Percentiles rank a stretch among this genome's conserved stretches.
phyloP scores from a whole-genome alignment of 805 yeast genomes.

The Saccharomycopsis amapae region DNA sequence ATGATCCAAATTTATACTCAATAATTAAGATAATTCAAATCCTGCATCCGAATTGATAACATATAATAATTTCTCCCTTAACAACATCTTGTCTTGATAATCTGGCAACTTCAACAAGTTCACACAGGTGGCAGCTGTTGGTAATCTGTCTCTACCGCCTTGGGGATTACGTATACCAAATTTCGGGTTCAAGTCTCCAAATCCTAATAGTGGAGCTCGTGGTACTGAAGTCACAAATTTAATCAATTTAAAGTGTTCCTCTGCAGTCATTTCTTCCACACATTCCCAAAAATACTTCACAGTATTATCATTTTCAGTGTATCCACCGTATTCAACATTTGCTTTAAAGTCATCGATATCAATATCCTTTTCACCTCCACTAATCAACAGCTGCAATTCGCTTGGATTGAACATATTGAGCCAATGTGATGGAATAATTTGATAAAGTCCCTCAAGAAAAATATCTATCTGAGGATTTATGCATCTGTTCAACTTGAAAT shows the following conservation, averaged over 20 bases:
- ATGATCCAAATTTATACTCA: no score
- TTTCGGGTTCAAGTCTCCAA: conserved; percentile 60
- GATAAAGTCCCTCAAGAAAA: conserved; percentile 65
- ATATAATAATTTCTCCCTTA: conserved; percentile 62
- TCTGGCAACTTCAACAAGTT: conserved; percentile 83
- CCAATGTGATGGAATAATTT: conserved; percentile 68
- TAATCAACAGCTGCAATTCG: conserved; percentile 77
- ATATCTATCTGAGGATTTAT: conserved; percentile 50
- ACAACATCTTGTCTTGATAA: conserved; percentile 50
- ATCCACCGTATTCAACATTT: conserved; percentile 65
- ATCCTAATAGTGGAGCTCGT: conserved; percentile 86
- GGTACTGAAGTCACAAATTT: conserved; percentile 92
- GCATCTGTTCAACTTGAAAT: conserved; percentile 65
- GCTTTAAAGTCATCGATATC: conserved; percentile 60
- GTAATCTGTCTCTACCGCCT: conserved; percentile 48
- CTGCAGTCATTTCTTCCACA: conserved; percentile 54
- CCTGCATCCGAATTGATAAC: conserved; percentile 81
- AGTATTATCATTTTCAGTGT: conserved; percentile 46
- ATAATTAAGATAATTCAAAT: conserved; percentile 71
- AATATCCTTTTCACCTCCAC: conserved; percentile 69
- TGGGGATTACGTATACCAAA: conserved; percentile 78
- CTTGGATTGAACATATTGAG: conserved; percentile 74
- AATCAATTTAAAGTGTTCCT: conserved; percentile 58
- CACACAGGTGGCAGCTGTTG: conserved; percentile 92
- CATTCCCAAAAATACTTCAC: conserved; percentile 68